A percentile compares a stretch with the other conserved stretches of the same genome.
These are phyloP conservation scores for Heritiera littoralis DNA, from an alignment of 345 rosid species.

Conservation along the genomic window DNA sequence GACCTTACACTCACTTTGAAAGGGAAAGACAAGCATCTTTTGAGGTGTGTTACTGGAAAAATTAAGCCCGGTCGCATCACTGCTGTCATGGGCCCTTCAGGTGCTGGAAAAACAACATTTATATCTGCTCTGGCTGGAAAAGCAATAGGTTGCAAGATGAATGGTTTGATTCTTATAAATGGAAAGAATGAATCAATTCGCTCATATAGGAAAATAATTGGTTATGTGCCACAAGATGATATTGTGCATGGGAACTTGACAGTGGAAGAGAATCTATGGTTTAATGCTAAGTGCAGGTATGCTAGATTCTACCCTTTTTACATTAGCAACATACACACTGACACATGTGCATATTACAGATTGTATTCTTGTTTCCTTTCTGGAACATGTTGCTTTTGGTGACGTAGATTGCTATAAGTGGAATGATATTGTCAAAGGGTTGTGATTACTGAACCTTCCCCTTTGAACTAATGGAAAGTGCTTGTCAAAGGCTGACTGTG, in stretches of 20 bases:
- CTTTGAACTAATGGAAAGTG: neutral
- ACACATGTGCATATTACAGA: neutral
- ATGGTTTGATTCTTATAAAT: conserved; percentile 73
- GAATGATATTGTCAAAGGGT: neutral
- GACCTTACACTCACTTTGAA: conserved; percentile 77
- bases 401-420: neutral
- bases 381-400: neutral
- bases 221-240: conserved; percentile 97
- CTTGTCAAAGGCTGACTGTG: neutral
- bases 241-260: conserved; percentile 96
- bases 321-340: conserved; percentile 4
- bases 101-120: conserved; percentile 96
- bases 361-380: neutral
- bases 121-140: conserved; percentile 88
- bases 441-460: neutral
- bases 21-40: conserved; percentile 61
- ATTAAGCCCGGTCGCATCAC: conserved; percentile 80
- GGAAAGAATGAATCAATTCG: conserved; percentile 72
- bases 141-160: conserved; percentile 68
- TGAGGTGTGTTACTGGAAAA: conserved; percentile 82
- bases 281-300: conserved; percentile 87
- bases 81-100: conserved; percentile 99
- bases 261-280: conserved; percentile 95
- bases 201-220: conserved; percentile 79
- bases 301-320: conserved; percentile 6